Conservation (phyloP, 106 monocot species). For the Triglochin maritima region DNA sequence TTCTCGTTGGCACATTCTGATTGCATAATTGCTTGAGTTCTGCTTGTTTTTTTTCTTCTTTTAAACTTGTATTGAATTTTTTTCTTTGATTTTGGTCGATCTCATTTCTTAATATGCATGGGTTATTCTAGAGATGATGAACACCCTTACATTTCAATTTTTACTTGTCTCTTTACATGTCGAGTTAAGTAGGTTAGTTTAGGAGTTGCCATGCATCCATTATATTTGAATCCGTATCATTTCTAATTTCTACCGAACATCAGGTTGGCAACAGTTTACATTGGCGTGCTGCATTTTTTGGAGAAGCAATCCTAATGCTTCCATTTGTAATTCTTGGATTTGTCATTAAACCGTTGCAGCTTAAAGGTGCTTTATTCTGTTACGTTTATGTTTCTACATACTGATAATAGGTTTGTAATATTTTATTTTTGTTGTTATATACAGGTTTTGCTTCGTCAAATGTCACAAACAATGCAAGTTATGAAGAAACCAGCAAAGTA, state of each 20-base stretch:
- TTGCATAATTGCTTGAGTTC: too few relatives aligned
- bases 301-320: slow-evolving; percentile 90
- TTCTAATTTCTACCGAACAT: neutral
- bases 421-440: neutral
- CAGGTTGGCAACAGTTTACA: slow-evolving; percentile 77
- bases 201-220: too few relatives aligned
- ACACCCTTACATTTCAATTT: too few relatives aligned
- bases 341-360: slow-evolving; percentile 63
- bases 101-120: too few relatives aligned
- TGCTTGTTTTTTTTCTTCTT: too few relatives aligned
- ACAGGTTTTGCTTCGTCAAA: slow-evolving; percentile 54
- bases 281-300: slow-evolving; percentile 90
- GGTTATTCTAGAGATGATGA: too few relatives aligned
- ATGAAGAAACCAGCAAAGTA: slow-evolving; percentile 24
- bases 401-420: neutral
- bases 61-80: too few relatives aligned
- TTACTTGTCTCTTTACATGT: too few relatives aligned
- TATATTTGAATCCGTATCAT: too few relatives aligned
- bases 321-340: slow-evolving; percentile 96
- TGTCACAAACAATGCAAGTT: slow-evolving; percentile 14
- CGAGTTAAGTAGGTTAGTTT: too few relatives aligned
- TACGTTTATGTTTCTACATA: neutral
- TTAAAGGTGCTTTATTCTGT: slow-evolving; percentile 57
- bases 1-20: too few relatives aligned
- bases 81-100: too few relatives aligned